Conservation (phyloP, 495 filamentous ascomycete genomes). For the Neurospora sp. region DNA sequence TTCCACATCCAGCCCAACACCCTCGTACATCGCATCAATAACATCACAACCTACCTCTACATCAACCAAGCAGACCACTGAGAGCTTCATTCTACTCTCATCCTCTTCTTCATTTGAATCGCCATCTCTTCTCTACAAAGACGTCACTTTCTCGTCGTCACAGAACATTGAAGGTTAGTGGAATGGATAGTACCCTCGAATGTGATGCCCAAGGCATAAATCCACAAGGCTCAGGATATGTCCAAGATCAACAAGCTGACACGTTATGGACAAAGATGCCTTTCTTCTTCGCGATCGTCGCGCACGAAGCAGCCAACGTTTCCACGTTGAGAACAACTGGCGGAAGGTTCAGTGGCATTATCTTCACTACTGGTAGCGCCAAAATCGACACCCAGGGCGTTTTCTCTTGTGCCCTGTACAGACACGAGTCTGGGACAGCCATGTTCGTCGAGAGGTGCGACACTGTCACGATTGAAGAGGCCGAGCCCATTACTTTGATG, state of each 20-base stretch:
- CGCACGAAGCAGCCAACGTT: background rate
- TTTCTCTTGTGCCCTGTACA: background rate
- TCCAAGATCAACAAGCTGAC: too few species aligned
- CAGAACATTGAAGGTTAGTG: background rate
- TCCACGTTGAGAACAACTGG: background rate
- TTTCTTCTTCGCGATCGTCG: background rate
- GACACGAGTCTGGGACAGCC: background rate
- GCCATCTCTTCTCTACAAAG: background rate
- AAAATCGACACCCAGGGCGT: background rate
- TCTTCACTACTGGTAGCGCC: background rate
- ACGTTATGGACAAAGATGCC: background rate
- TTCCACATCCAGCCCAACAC: background rate
- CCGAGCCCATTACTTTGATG: background rate
- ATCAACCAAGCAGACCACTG: too few species aligned
- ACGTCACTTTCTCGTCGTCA: background rate
- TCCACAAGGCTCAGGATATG: too few species aligned
- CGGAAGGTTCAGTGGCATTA: background rate
- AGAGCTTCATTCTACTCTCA: background rate
- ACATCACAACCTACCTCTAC: background rate
- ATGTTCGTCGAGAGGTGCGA: background rate
- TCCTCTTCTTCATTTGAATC: too few species aligned
- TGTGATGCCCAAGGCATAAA: background rate
- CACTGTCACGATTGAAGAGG: background rate
- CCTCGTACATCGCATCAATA: background rate
- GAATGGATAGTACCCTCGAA: background rate